Conservation (phyloP, 306 rosid species). For the Oemleria cerasiformis region DNA sequence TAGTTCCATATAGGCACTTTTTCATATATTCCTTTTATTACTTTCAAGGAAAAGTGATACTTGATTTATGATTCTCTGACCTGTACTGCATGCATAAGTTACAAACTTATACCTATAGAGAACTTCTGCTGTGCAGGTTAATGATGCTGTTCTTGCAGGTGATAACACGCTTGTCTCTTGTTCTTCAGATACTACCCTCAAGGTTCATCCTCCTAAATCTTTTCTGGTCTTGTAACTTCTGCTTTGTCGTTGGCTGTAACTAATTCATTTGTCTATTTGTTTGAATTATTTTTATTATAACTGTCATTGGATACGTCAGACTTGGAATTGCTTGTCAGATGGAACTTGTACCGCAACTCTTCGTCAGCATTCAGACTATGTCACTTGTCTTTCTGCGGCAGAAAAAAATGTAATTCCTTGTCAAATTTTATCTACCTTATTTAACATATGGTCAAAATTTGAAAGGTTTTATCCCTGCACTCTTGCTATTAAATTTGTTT, state of each 20-base stretch:
- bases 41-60: neutral
- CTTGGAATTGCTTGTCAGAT: slow-evolving; percentile 74
- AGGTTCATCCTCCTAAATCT: slow-evolving; percentile 51
- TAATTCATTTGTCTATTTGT: slow-evolving; percentile 11
- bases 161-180: slow-evolving; percentile 89
- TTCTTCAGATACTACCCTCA: slow-evolving; percentile 92
- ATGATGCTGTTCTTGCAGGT: slow-evolving; percentile 89
- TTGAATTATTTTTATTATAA: neutral
- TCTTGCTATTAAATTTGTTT: slow-evolving; percentile 9
- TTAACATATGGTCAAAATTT: slow-evolving; percentile 19
- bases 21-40: neutral
- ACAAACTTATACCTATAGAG: slow-evolving; percentile 16
- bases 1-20: neutral
- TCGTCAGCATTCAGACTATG: slow-evolving; percentile 93
- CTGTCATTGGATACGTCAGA: slow-evolving; percentile 37
- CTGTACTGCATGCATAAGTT: slow-evolving; percentile 10
- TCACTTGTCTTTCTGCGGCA: slow-evolving; percentile 89
- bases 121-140: slow-evolving; percentile 65
- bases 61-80: neutral
- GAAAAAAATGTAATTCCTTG: slow-evolving; percentile 81
- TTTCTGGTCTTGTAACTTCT: slow-evolving; percentile 11
- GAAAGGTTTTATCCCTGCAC: slow-evolving; percentile 22
- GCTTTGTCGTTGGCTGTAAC: slow-evolving; percentile 15
- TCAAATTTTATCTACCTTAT: slow-evolving; percentile 35
- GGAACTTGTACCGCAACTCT: slow-evolving; percentile 80